Conservation (phyloP, 306 rosid genomes). For the Lathyrus oleraceus region DNA sequence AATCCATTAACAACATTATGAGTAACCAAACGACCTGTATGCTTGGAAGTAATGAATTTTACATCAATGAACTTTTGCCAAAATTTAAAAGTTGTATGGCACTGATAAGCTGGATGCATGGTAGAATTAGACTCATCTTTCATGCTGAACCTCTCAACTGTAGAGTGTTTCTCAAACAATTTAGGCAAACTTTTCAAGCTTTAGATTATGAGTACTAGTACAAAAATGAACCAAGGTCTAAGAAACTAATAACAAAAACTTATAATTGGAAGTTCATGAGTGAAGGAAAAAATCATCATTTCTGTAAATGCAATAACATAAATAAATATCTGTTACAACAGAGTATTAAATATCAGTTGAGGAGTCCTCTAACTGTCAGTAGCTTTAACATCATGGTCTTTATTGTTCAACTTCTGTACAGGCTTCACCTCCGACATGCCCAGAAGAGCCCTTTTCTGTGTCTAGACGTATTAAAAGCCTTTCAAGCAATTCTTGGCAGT, state of each 20-base stretch:
- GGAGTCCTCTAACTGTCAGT: conserved; percentile 26
- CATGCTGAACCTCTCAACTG: background rate
- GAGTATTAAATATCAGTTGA: conserved; percentile 24
- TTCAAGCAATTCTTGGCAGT: conserved; percentile 85
- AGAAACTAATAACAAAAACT: conserved; percentile 13
- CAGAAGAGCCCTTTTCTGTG: conserved; percentile 43
- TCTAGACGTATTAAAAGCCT: conserved; percentile 65
- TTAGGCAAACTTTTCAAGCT: background rate
- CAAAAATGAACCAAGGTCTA: conserved; percentile 8
- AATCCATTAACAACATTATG: background rate
- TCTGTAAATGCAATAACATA: conserved; percentile 2
- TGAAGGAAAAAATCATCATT: conserved; percentile 19
- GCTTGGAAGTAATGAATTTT: background rate
- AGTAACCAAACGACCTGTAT: background rate
- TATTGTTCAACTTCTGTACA: conserved; percentile 36
- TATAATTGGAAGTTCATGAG: background rate
- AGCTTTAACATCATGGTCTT: conserved; percentile 30
- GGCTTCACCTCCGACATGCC: conserved; percentile 34
- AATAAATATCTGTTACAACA: conserved; percentile 28
- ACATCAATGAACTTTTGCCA: background rate
- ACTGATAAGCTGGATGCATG: background rate
- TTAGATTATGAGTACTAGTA: background rate
- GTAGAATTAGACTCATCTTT: background rate
- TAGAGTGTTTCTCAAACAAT: background rate
- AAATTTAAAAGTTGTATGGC: background rate